These are phyloP conservation scores for Exophiala spinifera DNA, from an alignment of 2,329 filamentous ascomycete species.

Conservation along the genomic window DNA sequence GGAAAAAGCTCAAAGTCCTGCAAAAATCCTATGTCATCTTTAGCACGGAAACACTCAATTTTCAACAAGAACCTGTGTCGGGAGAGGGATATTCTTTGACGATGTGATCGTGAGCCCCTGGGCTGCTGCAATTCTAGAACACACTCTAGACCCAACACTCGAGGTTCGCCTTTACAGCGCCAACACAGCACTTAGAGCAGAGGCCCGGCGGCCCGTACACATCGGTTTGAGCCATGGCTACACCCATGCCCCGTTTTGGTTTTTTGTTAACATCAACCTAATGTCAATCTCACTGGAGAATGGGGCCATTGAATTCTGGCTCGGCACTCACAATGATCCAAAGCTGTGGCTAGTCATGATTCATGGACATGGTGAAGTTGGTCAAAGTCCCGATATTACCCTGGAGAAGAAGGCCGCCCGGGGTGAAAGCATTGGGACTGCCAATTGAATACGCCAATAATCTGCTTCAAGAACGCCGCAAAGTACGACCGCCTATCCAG, in stretches of 20 bases:
- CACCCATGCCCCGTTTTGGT: constrained; percentile 29
- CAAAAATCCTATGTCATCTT: background rate
- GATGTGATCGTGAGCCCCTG: background rate
- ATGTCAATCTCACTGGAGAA: background rate
- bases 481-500: constrained; percentile 37
- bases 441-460: constrained; percentile 28
- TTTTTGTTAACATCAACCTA: background rate
- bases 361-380: constrained; percentile 6
- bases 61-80: background rate
- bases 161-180: background rate
- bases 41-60: background rate
- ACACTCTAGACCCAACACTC: constrained; percentile 6
- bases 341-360: no score
- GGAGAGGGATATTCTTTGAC: background rate
- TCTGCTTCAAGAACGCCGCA: constrained; percentile 32
- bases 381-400: background rate
- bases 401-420: constrained; percentile 11
- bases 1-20: background rate
- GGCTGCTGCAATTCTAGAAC: constrained; percentile 20
- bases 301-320: background rate
- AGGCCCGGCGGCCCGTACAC: background rate
- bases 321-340: constrained; percentile 40
- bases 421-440: no score
- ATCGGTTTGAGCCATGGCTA: background rate
- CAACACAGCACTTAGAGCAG: background rate